Evolutionary conservation across 495 filamentous ascomycete species (phyloP).

Genomic region (Wilcoxina mikolae): DNA sequence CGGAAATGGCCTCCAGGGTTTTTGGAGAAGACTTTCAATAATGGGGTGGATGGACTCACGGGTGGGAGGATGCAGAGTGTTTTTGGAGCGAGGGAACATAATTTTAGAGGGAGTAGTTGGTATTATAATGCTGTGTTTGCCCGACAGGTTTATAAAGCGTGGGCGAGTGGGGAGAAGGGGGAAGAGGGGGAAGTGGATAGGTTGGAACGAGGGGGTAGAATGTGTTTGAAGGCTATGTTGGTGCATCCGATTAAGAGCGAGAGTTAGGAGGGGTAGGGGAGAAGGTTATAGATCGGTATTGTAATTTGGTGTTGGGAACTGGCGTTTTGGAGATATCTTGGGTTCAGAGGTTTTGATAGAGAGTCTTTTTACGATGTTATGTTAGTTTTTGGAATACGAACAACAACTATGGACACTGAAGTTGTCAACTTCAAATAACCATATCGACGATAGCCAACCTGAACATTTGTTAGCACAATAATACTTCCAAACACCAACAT

Average conservation of each 20-base stretch:
- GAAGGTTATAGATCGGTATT: too few species aligned
- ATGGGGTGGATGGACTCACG: constrained; percentile 62
- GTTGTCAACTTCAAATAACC: too few species aligned
- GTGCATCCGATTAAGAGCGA: constrained; percentile 83
- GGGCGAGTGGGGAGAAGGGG: constrained; percentile 62
- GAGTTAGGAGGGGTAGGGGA: too few species aligned
- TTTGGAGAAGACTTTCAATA: constrained; percentile 71
- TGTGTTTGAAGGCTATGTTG: constrained; percentile 80
- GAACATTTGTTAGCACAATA: too few species aligned
- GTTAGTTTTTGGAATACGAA: too few species aligned
- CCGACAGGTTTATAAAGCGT: constrained; percentile 67
- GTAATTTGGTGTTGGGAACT: too few species aligned
- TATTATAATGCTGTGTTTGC: constrained; percentile 85
- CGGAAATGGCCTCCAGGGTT: constrained; percentile 72
- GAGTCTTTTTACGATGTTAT: too few species aligned
- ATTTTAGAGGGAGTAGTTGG: constrained; percentile 79
- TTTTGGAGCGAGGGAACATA: constrained; percentile 52
- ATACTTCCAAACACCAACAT: too few species aligned
- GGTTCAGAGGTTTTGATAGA: too few species aligned
- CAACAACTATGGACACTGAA: too few species aligned
- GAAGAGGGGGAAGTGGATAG: constrained; percentile 73
- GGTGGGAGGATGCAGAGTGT: constrained; percentile 29
- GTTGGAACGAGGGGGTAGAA: constrained; percentile 57
- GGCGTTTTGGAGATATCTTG: too few species aligned
- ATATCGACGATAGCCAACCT: too few species aligned